phyloP scores from a whole-genome alignment of 441 rosid species.

The Euphorbia corollata region DNA sequence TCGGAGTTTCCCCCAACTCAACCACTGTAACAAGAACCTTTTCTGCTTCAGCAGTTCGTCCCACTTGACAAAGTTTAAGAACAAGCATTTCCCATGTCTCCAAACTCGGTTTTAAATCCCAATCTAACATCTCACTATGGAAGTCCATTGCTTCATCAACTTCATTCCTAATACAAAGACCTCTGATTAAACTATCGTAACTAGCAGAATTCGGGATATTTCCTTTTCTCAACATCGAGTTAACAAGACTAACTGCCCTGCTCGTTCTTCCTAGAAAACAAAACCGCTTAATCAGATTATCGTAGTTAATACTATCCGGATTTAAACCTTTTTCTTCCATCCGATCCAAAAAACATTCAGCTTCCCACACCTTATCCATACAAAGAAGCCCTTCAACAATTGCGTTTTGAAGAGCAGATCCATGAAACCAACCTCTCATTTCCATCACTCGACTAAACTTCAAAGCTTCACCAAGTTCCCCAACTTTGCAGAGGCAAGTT shows the following conservation, averaged over 20 bases:
- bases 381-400: constrained; percentile 44
- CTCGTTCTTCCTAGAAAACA: constrained; percentile 34
- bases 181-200: constrained; percentile 47
- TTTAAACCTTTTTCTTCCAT: constrained; percentile 34
- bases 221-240: constrained; percentile 53
- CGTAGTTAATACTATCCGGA: constrained; percentile 36
- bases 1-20: constrained; percentile 46
- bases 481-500: constrained; percentile 34
- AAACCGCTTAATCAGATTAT: constrained; percentile 50
- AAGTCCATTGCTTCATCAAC: constrained; percentile 53
- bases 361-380: constrained; percentile 39
- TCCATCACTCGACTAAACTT: constrained; percentile 53
- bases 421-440: constrained; percentile 40
- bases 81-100: constrained; percentile 45
- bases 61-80: constrained; percentile 32
- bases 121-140: constrained; percentile 56
- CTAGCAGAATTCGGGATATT: constrained; percentile 41
- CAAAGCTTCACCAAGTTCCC: constrained; percentile 39
- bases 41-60: constrained; percentile 47
- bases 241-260: constrained; percentile 54
- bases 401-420: constrained; percentile 41
- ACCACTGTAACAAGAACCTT: constrained; percentile 42
- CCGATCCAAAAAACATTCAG: constrained; percentile 44
- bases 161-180: constrained; percentile 37
- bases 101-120: constrained; percentile 47